Conservation (phyloP, 257 asterid genomes). For the Solanum boliviense region DNA sequence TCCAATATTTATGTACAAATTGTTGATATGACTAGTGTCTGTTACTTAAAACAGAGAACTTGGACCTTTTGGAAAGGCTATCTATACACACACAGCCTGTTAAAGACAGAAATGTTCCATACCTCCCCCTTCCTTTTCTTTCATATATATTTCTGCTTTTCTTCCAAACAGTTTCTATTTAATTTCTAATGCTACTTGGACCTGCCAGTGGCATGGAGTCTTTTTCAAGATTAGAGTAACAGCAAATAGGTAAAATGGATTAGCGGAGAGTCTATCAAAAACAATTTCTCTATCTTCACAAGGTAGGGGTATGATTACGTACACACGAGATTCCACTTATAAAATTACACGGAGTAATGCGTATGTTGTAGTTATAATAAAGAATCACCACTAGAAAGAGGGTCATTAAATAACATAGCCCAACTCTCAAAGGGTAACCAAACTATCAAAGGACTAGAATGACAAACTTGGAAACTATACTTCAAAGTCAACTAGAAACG, state of each 20-base stretch:
- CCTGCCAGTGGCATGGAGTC: constrained; percentile 22
- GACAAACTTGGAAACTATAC: background rate
- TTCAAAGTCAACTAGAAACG: background rate
- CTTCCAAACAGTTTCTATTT: constrained; percentile 14
- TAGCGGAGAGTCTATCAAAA: background rate
- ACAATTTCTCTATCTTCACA: background rate
- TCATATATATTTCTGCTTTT: constrained; percentile 3
- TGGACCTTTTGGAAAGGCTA: constrained; percentile 20
- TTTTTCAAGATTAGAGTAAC: background rate
- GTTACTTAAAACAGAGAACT: constrained; percentile 21
- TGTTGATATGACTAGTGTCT: constrained; percentile 21
- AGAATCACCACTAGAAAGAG: background rate
- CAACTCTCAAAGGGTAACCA: background rate
- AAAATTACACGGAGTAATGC: background rate
- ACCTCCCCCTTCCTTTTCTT: constrained; percentile 10
- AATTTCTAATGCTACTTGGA: constrained; percentile 6
- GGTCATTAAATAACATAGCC: background rate
- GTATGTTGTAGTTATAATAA: background rate
- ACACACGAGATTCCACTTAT: background rate
- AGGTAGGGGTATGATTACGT: background rate
- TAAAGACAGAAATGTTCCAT: constrained; percentile 35
- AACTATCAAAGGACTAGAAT: background rate
- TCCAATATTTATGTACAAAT: constrained; percentile 15
- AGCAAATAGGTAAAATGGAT: background rate
- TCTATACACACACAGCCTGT: constrained; percentile 16